Percentiles rank a stretch among this genome's conserved stretches.
Evolutionary conservation across 2,329 filamentous ascomycete species (phyloP).

Genomic region (Thyridium curvatum): DNA sequence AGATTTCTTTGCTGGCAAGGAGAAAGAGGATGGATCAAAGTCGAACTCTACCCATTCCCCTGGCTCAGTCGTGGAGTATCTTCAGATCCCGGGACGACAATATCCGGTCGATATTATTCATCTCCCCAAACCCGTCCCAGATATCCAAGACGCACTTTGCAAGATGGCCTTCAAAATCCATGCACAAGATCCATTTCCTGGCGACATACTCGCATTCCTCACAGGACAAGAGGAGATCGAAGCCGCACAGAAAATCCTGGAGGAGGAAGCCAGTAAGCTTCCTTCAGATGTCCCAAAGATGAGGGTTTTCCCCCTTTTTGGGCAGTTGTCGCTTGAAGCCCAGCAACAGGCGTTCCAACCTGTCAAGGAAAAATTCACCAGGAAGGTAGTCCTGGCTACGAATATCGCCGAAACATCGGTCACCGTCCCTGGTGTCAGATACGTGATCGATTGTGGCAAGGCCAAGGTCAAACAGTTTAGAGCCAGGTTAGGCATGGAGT

Average conservation of each 20-base stretch:
- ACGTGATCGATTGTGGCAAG: constrained; percentile 89
- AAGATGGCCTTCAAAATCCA: constrained; percentile 84
- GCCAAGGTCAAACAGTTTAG: constrained; percentile 92
- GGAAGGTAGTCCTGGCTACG: constrained; percentile 87
- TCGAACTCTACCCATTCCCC: neutral
- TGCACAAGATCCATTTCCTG: constrained; percentile 80
- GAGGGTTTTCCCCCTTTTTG: constrained; percentile 75
- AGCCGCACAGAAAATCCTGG: constrained; percentile 69
- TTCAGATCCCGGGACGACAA: constrained; percentile 77
- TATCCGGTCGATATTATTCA: constrained; percentile 78
- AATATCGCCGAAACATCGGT: constrained; percentile 99
- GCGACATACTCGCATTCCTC: constrained; percentile 88
- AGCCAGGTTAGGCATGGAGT: constrained; percentile 78
- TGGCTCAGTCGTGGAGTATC: constrained; percentile 30
- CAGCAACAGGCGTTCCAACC: constrained; percentile 84
- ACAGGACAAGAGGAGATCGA: constrained; percentile 93
- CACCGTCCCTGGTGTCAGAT: constrained; percentile 87
- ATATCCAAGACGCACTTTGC: constrained; percentile 76
- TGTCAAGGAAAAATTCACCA: constrained; percentile 61
- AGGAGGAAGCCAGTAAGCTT: constrained; percentile 69
- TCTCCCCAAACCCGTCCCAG: constrained; percentile 65
- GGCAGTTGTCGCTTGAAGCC: constrained; percentile 77
- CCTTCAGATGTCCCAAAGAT: constrained; percentile 69
- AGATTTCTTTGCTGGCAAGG: constrained; percentile 57
- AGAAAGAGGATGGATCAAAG: neutral